These are phyloP conservation scores for Floccularia luteovirens DNA, from an alignment of 768 basidiomycete species.

Conservation along the genomic window DNA sequence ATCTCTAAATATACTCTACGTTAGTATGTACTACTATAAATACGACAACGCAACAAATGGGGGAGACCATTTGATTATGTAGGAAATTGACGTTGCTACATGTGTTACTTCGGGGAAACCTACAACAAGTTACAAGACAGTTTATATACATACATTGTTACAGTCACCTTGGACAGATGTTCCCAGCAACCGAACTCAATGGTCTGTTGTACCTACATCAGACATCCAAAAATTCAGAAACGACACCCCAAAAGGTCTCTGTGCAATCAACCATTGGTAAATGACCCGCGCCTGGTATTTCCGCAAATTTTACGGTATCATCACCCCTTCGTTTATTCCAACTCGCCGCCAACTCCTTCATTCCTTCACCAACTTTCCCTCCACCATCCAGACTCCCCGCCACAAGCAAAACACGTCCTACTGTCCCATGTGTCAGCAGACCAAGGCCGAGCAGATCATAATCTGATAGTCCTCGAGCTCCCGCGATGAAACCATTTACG, in stretches of 20 bases:
- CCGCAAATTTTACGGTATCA: slow-evolving; percentile 15
- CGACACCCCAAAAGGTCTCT: slow-evolving; percentile 26
- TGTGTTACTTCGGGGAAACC: no score
- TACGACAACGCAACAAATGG: no score
- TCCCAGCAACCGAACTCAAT: no score
- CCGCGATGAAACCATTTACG: slow-evolving; percentile 35
- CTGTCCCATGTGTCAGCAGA: slow-evolving; percentile 12
- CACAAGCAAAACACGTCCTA: slow-evolving; percentile 30
- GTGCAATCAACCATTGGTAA: slow-evolving; percentile 47
- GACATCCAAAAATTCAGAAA: slow-evolving; percentile 10
- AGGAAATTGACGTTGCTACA: no score
- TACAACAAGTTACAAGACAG: no score
- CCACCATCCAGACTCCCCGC: slow-evolving; percentile 41
- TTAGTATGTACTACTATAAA: no score
- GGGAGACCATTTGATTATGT: no score
- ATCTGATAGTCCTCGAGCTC: slow-evolving; percentile 34
- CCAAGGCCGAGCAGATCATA: slow-evolving; percentile 25
- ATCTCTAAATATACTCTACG: no score
- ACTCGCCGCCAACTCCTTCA: slow-evolving; percentile 22
- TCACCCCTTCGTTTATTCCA: slow-evolving; percentile 20
- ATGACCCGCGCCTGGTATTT: slow-evolving; percentile 34
- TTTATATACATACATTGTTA: no score
- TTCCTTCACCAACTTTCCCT: slow-evolving; percentile 33
- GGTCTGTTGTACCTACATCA: no score
- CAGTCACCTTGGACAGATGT: no score